Base-by-base conservation (phyloP, 2,329 filamentous ascomycete genomes). In the Aureobasidium sp. region DNA sequence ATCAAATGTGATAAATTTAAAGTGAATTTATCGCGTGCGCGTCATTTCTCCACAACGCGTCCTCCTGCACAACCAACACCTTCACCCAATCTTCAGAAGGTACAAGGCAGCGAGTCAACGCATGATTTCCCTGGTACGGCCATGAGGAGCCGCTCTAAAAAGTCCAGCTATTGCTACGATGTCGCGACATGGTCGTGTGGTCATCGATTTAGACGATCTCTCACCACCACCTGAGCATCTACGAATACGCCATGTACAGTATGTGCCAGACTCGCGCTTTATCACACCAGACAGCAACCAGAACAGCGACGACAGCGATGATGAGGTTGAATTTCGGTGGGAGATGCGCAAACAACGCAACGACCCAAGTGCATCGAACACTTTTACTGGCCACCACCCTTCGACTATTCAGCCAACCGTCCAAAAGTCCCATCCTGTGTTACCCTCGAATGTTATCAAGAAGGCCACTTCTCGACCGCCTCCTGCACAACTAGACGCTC, bases 21-120 rank as follows among this genome's bases (percentile, higher is more conserved):
- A 57, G 39, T 57, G 53, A 37, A 46, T 53, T n/a, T 17, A 17
- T 57, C 53, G 53, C 53, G 53, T 46, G 50, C 50, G 50, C 53
- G 39, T 46, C 39, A 34, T 57, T 12, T 57, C 53, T 57, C 53
- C 53, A 36, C 53, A 46, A 57, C 53, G 53, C 53, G 53, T 57
- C 53, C 17, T 52, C 50, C 39, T 6, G 23, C 26, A 37, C 50
- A 29, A 27, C 26, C 46, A 48, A 29, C 46, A n/a, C 41, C 41
- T 36, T 37, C 17, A 53, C 51, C n/a, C 10, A 52, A 6, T 10
- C 5, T 53, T 51, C n/a, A 20, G 20, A 20, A 20, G 20, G 37
- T 34, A 5, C 50, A 23, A 15, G 13, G 20, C 1, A 10, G 20
- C 34, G 12, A 39, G 20, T 26, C 5, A 13, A 52, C 6, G 1